Percentiles rank a stretch among this genome's conserved stretches.
These are phyloP conservation scores for Mycena maculata DNA, from an alignment of 768 basidiomycete genomes.

Conservation along the genomic window DNA sequence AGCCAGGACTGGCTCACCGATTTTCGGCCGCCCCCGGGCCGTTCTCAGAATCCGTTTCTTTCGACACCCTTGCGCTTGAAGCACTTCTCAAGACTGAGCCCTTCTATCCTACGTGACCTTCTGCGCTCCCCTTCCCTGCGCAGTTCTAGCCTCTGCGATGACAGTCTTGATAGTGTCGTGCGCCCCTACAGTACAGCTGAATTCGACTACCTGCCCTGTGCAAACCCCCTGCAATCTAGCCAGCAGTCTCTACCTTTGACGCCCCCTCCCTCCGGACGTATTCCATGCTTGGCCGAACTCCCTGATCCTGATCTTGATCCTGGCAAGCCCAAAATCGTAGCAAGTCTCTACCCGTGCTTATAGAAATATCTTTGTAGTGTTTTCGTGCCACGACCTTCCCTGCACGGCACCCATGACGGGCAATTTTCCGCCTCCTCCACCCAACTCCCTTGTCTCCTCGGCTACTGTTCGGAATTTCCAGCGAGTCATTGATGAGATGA, in stretches of 20 bases:
- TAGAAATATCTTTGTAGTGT: neutral
- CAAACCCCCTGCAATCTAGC: conserved; percentile 1
- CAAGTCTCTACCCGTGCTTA: neutral
- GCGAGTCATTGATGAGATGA: conserved; percentile 37
- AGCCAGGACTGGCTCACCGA: conserved; percentile 6
- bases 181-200: neutral
- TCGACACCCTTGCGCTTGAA: conserved; percentile 40
- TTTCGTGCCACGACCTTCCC: neutral
- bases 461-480: conserved; percentile 33
- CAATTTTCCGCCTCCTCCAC: neutral
- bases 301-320: conserved; percentile 7
- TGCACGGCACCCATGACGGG: neutral
- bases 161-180: conserved; percentile 24
- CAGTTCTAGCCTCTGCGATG: conserved; percentile 27
- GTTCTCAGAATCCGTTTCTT: conserved; percentile 36
- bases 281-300: conserved; percentile 24
- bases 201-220: neutral
- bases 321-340: conserved; percentile 5
- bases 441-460: conserved; percentile 26
- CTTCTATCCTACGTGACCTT: conserved; percentile 33
- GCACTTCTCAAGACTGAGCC: conserved; percentile 39
- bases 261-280: conserved; percentile 35
- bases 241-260: conserved; percentile 34
- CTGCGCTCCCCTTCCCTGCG: conserved; percentile 39
- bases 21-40: conserved; percentile 7